Evolutionary conservation across 1,139 yeast species (phyloP).

Genomic region (Pneumocystis murina): DNA sequence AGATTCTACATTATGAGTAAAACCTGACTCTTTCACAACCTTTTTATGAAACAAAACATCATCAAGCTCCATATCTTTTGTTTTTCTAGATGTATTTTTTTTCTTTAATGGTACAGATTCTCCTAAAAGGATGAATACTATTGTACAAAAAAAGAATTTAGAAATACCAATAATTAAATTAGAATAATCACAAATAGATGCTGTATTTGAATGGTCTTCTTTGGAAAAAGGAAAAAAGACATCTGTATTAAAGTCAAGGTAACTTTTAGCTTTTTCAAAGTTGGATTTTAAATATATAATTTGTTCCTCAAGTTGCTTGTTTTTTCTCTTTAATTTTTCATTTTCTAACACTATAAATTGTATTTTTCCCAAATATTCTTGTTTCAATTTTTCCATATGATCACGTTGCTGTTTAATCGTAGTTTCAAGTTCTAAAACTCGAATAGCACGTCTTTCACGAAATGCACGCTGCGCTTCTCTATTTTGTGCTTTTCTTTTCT

Average conservation of each 20-base stretch:
- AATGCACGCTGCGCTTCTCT: slow-evolving; percentile 92
- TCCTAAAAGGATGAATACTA: background rate
- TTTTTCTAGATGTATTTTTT: background rate
- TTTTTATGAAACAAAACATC: background rate
- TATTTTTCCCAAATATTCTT: slow-evolving; percentile 1
- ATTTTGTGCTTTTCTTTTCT: slow-evolving; percentile 76
- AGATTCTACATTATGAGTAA: background rate
- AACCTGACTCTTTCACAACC: background rate
- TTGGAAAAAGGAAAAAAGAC: background rate
- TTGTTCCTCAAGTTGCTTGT: slow-evolving; percentile 21
- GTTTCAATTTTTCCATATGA: slow-evolving; percentile 37
- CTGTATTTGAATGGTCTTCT: background rate
- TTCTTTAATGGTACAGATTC: slow-evolving; percentile 5
- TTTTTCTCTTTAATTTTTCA: slow-evolving; percentile 24
- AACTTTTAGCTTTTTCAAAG: slow-evolving; percentile 14
- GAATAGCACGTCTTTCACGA: slow-evolving; percentile 59
- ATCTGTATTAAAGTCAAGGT: slow-evolving; percentile 5
- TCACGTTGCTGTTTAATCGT: slow-evolving; percentile 15
- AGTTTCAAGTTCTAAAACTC: slow-evolving; percentile 37
- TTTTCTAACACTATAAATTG: slow-evolving; percentile 18
- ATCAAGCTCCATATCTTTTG: background rate
- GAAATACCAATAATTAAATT: background rate
- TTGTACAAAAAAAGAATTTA: background rate
- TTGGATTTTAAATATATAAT: slow-evolving; percentile 14
- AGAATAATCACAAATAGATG: background rate